Percentiles rank a stretch among this genome's conserved stretches.
These are phyloP conservation scores for Thalassiosira mediterranea DNA, from an alignment of 352 stramenopile species.

Conservation along the genomic window DNA sequence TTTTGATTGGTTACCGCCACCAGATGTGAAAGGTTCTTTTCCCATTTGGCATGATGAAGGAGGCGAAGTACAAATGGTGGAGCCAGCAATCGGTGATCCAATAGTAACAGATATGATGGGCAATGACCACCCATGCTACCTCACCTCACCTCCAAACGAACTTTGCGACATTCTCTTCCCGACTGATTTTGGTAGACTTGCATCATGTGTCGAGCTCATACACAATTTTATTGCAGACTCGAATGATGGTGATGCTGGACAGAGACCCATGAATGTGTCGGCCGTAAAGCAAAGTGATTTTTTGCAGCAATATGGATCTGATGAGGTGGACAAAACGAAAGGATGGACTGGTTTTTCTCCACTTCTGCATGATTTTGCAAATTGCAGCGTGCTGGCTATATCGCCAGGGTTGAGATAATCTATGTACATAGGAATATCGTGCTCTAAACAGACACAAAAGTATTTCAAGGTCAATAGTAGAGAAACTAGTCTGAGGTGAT, in stretches of 20 bases:
- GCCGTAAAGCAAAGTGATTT: constrained; percentile 76
- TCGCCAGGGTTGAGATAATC: constrained; percentile 5
- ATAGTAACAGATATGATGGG: constrained; percentile 70
- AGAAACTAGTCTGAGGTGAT: too few relatives aligned
- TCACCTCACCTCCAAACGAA: constrained; percentile 49
- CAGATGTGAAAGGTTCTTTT: constrained; percentile 44
- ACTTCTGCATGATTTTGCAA: constrained; percentile 78
- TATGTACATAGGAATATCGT: too few relatives aligned
- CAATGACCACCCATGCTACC: constrained; percentile 72
- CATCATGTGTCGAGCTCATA: constrained; percentile 43
- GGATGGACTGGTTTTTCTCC: constrained; percentile 79
- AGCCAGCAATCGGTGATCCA: constrained; percentile 55
- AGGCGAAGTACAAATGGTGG: constrained; percentile 28
- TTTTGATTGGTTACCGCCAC: constrained; percentile 79
- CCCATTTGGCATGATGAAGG: too few relatives aligned
- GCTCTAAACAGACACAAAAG: too few relatives aligned
- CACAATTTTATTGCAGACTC: constrained; percentile 5
- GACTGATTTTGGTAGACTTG: constrained; percentile 71
- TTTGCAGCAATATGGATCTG: constrained; percentile 59
- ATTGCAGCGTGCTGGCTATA: constrained; percentile 74
- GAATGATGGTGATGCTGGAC: constrained; percentile 1
- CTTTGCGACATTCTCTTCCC: constrained; percentile 81
- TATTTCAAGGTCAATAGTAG: too few relatives aligned
- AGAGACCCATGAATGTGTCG: constrained; percentile 4
- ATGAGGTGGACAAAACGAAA: constrained; percentile 69